Evolutionary conservation across 164 flowering plant genomes (phyloP).

Genomic region (Malania oleifera): DNA sequence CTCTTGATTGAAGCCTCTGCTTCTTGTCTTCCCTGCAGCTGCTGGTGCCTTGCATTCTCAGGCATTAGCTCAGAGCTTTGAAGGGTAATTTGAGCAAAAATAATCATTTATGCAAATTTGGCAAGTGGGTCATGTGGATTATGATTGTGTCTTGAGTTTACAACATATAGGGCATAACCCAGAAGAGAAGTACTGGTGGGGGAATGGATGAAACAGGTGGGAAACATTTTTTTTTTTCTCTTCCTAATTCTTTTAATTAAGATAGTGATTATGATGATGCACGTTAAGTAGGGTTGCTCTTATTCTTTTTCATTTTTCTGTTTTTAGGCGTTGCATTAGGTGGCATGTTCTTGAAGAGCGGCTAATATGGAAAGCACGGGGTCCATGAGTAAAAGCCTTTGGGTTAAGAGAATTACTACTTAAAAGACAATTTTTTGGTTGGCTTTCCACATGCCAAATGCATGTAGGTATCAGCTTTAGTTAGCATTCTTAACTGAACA

Average conservation of each 20-base stretch:
- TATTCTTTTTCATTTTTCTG: conserved; percentile 13
- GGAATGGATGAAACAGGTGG: conserved; percentile 14
- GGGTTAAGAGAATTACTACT: too few species aligned
- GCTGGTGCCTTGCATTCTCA: conserved; percentile 31
- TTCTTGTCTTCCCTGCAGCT: conserved; percentile 26
- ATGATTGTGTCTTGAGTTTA: conserved; percentile 35
- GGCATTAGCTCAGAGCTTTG: conserved; percentile 11
- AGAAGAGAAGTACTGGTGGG: neutral
- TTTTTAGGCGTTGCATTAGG: conserved; percentile 21
- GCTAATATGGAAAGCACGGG: conserved; percentile 11
- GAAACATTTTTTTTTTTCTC: conserved; percentile 14
- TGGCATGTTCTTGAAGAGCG: conserved; percentile 19
- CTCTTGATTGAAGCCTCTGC: conserved; percentile 27
- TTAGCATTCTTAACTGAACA: too few species aligned
- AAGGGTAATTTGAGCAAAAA: conserved; percentile 17
- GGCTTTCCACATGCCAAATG: too few species aligned
- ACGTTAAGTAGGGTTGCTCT: conserved; percentile 13
- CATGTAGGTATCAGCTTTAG: too few species aligned
- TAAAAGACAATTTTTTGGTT: too few species aligned
- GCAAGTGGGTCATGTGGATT: conserved; percentile 28
- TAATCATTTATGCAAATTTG: conserved; percentile 39
- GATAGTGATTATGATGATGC: conserved; percentile 23
- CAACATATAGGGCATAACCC: neutral
- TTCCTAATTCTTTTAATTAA: conserved; percentile 15
- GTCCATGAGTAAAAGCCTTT: conserved; percentile 3